Percentiles rank a stretch among this genome's conserved stretches.
Conservation (phyloP, 768 basidiomycete genomes). For the Ramaria sp. region DNA sequence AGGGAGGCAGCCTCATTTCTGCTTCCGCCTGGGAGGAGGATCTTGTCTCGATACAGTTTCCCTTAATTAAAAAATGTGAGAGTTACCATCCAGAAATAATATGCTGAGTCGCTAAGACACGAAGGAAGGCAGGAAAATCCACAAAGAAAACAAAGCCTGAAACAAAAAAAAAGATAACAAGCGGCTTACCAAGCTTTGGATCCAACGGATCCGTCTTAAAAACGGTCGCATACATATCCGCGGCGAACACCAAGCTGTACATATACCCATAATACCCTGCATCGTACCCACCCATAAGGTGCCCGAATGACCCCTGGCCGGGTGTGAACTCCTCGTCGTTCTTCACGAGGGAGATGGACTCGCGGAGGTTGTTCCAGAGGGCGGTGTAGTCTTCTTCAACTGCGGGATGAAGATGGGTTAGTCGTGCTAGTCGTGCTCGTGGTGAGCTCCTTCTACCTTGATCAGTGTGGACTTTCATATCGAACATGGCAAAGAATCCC, state of each 20-base stretch:
- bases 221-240: conserved; percentile 60
- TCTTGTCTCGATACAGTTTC: conserved; percentile 60
- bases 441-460: conserved; percentile 31
- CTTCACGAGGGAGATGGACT: conserved; percentile 61
- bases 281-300: conserved; percentile 68
- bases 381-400: conserved; percentile 62
- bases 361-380: conserved; percentile 67
- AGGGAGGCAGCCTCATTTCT: conserved; percentile 76
- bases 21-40: conserved; percentile 64
- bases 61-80: conserved; percentile 20
- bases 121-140: no score
- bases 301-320: conserved; percentile 68
- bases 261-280: conserved; percentile 66
- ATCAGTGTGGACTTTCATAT: conserved; percentile 64
- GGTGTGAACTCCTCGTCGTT: conserved; percentile 40
- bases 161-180: background rate
- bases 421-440: background rate
- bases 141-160: no score
- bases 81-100: background rate
- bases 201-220: conserved; percentile 74
- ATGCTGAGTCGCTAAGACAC: background rate
- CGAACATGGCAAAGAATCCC: conserved; percentile 75
- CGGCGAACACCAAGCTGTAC: conserved; percentile 57
- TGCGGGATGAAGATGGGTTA: conserved; percentile 16
- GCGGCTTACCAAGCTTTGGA: conserved; percentile 34